Conservation (phyloP, 805 yeast genomes). For the Wickerhamiella qilinensis region DNA sequence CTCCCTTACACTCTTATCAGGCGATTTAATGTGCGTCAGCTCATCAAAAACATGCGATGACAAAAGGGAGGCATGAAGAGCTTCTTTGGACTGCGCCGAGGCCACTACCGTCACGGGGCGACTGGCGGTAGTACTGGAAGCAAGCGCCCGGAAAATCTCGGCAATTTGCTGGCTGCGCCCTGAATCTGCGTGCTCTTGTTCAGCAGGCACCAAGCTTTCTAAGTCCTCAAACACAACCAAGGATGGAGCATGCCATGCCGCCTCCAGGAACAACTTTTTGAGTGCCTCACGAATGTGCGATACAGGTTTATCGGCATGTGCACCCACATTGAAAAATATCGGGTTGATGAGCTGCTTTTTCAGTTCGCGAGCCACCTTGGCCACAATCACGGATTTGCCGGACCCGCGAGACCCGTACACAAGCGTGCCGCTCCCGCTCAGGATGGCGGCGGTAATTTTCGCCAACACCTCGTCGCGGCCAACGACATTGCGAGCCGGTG, state of each 20-base stretch:
- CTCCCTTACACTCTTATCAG: constrained; percentile 46
- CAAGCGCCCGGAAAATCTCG: constrained; percentile 37
- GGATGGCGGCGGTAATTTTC: constrained; percentile 26
- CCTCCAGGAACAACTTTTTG: constrained; percentile 31
- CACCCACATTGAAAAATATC: constrained; percentile 38
- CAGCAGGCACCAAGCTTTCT: constrained; percentile 57
- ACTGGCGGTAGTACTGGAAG: constrained; percentile 24
- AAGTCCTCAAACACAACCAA: constrained; percentile 62
- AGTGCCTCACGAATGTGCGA: constrained; percentile 30
- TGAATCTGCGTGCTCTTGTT: constrained; percentile 43
- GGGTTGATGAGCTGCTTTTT: constrained; percentile 27
- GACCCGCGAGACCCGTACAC: constrained; percentile 65
- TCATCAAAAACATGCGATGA: constrained; percentile 60
- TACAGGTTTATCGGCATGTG: constrained; percentile 38
- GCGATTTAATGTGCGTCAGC: constrained; percentile 43
- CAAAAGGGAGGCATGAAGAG: constrained; percentile 42
- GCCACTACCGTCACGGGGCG: constrained; percentile 43
- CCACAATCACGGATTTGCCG: constrained; percentile 53
- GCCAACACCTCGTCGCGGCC: constrained; percentile 38
- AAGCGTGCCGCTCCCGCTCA: constrained; percentile 39
- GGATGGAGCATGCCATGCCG: constrained; percentile 67
- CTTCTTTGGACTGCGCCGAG: constrained; percentile 46
- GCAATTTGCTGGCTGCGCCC: constrained; percentile 46
- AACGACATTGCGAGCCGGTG: constrained; percentile 24
- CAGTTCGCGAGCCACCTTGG: constrained; percentile 27